Evolutionary conservation across 306 rosid species (phyloP), one percentile per base, ranked within the genome.

Genomic region (Ziziphus jujuba): DNA sequence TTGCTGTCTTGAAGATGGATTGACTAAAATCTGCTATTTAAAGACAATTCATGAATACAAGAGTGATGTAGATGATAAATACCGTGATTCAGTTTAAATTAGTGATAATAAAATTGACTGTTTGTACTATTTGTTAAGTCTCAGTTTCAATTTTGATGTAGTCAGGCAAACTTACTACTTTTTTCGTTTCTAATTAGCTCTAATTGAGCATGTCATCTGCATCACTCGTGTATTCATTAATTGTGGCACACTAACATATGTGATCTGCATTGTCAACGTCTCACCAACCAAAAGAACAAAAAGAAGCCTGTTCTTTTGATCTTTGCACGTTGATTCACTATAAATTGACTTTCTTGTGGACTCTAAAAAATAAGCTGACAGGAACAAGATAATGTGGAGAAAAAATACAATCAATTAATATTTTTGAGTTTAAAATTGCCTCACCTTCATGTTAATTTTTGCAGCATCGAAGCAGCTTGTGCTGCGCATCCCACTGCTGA

Each of bases 401-500:
- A 49, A 61, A 13, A 40, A 45, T 11, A 63, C 74, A 72, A 45
- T 22, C 36, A 56, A 40, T 50, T 49, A 35, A 40, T 65, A 71
- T 58, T 68, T 43, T 25, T 53, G 22, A 56, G 50, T 70, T 69
- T 57, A 64, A 81, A 72, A 70, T 76, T 71, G 66, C 49, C 79
- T 71, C 9, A 71, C 38, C 38, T 47, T 16, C 47, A 19, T 56
- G 49, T 71, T 63, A 38, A 71, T 45, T 72, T 74, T 83, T 78
- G 76, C 92, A 90, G 99, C 79, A 76, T 90, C 78, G 99, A 95
- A 75, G 92, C 95, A 40, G 93, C 99, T 75, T 85, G 84, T 71
- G 96, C 97, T 14, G 92, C 97, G 74, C 99, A 95, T 79, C 97
- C 99, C 65, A 95, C 96, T 34, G 99, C 99, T 6, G 99, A 95